Conservation (phyloP, 2,329 filamentous ascomycete genomes). For the Teratosphaeria pseudoeucalypti region DNA sequence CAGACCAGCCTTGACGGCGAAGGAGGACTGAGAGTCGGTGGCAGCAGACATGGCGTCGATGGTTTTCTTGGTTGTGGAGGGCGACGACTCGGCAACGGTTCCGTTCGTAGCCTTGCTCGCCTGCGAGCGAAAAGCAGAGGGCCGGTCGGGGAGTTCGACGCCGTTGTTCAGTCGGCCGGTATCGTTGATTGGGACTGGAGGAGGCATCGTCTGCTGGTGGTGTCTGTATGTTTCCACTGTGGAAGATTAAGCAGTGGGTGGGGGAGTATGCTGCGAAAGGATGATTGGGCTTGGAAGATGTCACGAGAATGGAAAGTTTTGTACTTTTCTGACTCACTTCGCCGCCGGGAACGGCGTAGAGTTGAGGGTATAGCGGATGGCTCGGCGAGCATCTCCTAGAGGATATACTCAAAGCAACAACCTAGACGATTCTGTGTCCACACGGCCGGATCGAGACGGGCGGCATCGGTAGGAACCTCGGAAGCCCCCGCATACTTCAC, state of each 20-base stretch:
- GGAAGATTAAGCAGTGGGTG: background rate
- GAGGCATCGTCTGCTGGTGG: background rate
- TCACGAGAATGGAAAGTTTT: background rate
- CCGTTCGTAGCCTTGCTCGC: constrained; percentile 3
- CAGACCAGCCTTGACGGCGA: constrained; percentile 87
- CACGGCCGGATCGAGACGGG: constrained; percentile 72
- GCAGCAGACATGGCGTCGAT: constrained; percentile 3
- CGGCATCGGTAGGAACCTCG: constrained; percentile 73
- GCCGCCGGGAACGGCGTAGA: background rate
- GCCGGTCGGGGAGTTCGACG: constrained; percentile 1
- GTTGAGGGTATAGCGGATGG: background rate
- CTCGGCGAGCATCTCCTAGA: background rate
- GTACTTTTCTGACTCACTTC: constrained; percentile 1
- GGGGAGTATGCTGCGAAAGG: background rate
- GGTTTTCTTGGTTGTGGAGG: constrained; percentile 1
- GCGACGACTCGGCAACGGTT: constrained; percentile 1
- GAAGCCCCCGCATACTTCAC: constrained; percentile 79
- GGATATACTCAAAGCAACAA: background rate
- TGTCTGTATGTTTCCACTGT: background rate
- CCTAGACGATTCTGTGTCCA: constrained; percentile 39
- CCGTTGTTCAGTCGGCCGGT: constrained; percentile 4
- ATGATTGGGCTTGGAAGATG: background rate
- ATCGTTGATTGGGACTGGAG: constrained; percentile 1
- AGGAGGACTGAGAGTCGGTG: constrained; percentile 39
- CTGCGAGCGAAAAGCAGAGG: constrained; percentile 9